A percentile compares a stretch with the other conserved stretches of the same genome.
These are phyloP conservation scores for Eucalyptus paniculata DNA, from an alignment of 345 rosid species.

Conservation along the genomic window DNA sequence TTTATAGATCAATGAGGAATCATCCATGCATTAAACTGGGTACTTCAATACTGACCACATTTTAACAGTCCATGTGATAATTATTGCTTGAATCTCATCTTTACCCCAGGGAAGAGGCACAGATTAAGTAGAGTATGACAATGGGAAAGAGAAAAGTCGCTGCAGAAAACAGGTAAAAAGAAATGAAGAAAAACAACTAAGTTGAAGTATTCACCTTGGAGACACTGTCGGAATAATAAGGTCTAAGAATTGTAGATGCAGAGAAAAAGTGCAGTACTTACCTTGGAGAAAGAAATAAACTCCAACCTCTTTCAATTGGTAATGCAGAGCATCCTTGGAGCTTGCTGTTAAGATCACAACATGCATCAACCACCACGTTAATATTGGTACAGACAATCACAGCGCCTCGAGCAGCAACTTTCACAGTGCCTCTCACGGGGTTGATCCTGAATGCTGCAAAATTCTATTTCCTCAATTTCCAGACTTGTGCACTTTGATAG, in stretches of 20 bases:
- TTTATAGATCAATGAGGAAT: not conserved
- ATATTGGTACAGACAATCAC: not conserved
- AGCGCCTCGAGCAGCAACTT: not conserved
- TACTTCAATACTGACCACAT: not conserved
- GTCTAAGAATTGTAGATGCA: not conserved
- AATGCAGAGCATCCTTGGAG: not conserved
- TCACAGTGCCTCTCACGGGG: fast-evolving
- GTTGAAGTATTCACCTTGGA: not conserved
- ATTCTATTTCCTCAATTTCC: not conserved
- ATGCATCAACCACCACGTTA: fast-evolving
- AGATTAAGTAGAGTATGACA: not conserved
- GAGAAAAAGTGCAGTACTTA: not conserved
- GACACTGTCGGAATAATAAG: not conserved
- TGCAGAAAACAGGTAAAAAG: not conserved
- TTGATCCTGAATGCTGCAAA: not conserved
- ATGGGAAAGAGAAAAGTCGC: not conserved
- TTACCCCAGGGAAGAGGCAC: not conserved
- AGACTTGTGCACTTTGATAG: not conserved
- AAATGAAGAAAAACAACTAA: not conserved
- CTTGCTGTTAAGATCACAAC: not conserved
- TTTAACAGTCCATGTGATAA: not conserved
- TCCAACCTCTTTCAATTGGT: not conserved
- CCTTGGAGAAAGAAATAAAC: not conserved
- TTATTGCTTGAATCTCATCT: not conserved
- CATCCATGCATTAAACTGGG: fast-evolving